Conservation (phyloP, 352 stramenopile genomes). For the Globisporangium okanoganense region DNA sequence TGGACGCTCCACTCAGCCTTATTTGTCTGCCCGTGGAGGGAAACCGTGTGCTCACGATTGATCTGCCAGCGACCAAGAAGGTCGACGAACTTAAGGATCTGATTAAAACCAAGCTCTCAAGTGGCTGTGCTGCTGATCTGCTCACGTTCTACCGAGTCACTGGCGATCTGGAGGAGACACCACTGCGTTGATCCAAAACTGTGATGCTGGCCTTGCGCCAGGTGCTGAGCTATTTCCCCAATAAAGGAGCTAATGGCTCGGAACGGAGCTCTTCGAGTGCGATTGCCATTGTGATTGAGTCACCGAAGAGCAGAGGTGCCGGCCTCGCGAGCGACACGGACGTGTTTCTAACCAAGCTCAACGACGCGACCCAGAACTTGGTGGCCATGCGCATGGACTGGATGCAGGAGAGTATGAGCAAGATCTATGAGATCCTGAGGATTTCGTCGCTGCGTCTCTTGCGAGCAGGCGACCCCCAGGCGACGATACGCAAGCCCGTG, state of each 20-base stretch:
- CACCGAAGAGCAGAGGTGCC: background rate
- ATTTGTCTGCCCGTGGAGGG: background rate
- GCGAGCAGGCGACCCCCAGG: no score
- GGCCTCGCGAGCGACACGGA: background rate
- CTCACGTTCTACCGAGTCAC: slow-evolving; percentile 1
- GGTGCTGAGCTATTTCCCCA: background rate
- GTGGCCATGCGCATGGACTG: slow-evolving; percentile 2
- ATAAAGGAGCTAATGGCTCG: background rate
- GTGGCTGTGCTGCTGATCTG: background rate
- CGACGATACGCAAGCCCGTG: no score
- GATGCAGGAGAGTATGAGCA: background rate
- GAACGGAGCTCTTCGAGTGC: background rate
- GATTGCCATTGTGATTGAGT: background rate
- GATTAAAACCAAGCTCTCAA: slow-evolving; percentile 2
- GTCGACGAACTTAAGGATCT: background rate
- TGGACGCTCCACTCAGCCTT: background rate
- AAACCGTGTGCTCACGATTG: background rate
- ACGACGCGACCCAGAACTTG: background rate
- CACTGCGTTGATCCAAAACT: background rate
- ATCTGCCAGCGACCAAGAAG: background rate
- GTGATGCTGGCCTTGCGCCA: background rate
- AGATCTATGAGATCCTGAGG: no score
- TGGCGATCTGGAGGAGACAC: background rate
- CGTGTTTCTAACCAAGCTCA: background rate
- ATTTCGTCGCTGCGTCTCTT: no score